Evolutionary conservation across 306 rosid species (phyloP), one percentile per base, ranked within the genome.

Genomic region (Lotus japonicus): DNA sequence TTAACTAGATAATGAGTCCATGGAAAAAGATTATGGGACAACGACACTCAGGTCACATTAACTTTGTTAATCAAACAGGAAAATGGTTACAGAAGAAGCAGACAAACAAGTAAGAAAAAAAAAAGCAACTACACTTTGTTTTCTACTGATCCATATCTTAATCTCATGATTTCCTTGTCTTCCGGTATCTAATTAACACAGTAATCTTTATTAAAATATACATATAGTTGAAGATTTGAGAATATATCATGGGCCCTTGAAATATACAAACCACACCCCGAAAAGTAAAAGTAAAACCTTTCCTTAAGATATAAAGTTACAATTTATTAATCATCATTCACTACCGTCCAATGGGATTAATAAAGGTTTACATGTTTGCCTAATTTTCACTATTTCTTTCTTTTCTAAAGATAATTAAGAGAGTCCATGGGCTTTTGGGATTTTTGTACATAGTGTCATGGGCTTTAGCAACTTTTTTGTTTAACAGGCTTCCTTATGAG

Each of bases 81-180:
- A 51, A 46, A 16, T 18, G 60, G 60, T 41, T 14, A 33, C 31
- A 6, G 31, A 42, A 57, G 15, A 64, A 63, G 54, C 58, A 43
- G 78, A 54, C 64, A 21, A 54, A 26, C 54, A 21, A n/a, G 4
- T 7, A 41, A 23, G 46, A 13, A 11, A 41, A 13, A 11, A 41
- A 68, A 39, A 39, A 31, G 9, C 42, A 42, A 55, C 55, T 23
- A 16, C 14, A 14, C 9, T 69, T 31, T 56, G 19, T 44, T 56
- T 69, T 42, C 4, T 23, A 13, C 13, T 43, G 54, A 3, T 9
- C 23, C 8, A 39, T 68, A 55, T 63, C 36, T 12, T 77, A 7
- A 33, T 43, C 70, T 73, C 74, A 57, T 28, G 75, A 84, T 76
- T 45, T 73, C 42, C 31, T 1, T 17, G 62, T 75, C 79, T 50